Conservation (phyloP, 345 rosid genomes). For the Eucalyptus regnans region DNA sequence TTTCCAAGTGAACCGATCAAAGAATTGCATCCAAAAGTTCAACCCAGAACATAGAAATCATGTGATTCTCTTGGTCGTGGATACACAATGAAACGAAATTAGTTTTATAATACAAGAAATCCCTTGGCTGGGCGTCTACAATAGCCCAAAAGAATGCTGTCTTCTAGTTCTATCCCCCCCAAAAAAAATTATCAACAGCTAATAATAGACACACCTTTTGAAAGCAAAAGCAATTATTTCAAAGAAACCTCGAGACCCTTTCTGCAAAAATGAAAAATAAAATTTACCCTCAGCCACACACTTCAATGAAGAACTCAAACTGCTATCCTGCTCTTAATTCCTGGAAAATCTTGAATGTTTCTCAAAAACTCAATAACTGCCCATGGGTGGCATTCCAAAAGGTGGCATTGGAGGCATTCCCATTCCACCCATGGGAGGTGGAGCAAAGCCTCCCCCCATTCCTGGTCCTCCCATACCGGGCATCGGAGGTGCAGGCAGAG, state of each 20-base stretch:
- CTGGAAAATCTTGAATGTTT: background rate
- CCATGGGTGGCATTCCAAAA: slow-evolving; percentile 67
- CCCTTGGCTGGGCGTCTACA: background rate
- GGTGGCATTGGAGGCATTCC: slow-evolving; percentile 76
- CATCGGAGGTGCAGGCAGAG: slow-evolving; percentile 89
- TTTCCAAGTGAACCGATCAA: background rate
- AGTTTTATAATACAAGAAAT: background rate
- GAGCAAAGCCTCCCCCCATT: slow-evolving; percentile 4
- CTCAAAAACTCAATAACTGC: slow-evolving; percentile 21
- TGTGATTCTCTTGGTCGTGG: background rate
- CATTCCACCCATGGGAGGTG: slow-evolving; percentile 22
- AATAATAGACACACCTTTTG: background rate
- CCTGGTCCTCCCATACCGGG: slow-evolving; percentile 69
- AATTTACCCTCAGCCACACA: background rate
- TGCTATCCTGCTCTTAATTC: background rate
- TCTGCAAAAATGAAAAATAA: background rate
- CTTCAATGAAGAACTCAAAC: background rate
- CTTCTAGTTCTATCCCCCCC: background rate
- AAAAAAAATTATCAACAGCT: background rate
- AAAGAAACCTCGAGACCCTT: background rate
- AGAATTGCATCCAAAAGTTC: background rate
- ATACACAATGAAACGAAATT: background rate
- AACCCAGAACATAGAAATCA: background rate
- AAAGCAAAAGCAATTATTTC: background rate
- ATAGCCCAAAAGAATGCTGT: background rate